These are phyloP conservation scores for Sphaerulina vaccinii DNA, from an alignment of 2,329 filamentous ascomycete genomes.

Conservation along the genomic window DNA sequence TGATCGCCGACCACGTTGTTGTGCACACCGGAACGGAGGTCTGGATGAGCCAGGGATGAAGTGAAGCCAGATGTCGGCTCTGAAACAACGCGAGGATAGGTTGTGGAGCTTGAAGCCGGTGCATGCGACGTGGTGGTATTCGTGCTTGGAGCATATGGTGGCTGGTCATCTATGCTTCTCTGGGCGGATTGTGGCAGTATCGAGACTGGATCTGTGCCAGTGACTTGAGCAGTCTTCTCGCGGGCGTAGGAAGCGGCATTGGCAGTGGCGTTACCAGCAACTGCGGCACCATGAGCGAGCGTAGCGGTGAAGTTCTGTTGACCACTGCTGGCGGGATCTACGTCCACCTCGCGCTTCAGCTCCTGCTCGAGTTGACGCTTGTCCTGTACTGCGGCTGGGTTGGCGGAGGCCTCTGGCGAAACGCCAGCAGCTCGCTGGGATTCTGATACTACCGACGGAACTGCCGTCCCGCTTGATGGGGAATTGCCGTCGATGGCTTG, in stretches of 20 bases:
- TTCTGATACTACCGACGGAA: slow-evolving; percentile 66
- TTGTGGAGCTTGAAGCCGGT: neutral
- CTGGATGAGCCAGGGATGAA: neutral
- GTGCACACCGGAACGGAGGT: slow-evolving; percentile 10
- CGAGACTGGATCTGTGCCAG: slow-evolving; percentile 50
- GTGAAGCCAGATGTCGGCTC: neutral
- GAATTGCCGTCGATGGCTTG: slow-evolving; percentile 33
- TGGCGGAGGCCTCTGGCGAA: slow-evolving; percentile 65
- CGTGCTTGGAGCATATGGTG: too few species aligned
- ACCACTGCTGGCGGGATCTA: slow-evolving; percentile 11
- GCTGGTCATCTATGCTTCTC: slow-evolving; percentile 32
- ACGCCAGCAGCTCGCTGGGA: slow-evolving; percentile 66
- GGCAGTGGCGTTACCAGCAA: slow-evolving; percentile 41
- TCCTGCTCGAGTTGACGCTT: slow-evolving; percentile 63
- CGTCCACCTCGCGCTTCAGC: slow-evolving; percentile 62
- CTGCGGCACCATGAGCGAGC: slow-evolving; percentile 34
- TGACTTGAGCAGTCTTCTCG: slow-evolving; percentile 38
- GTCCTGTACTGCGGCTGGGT: slow-evolving; percentile 52
- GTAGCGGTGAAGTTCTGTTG: neutral
- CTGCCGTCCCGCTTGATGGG: too few species aligned
- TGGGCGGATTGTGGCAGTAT: slow-evolving; percentile 8
- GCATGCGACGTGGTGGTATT: too few species aligned
- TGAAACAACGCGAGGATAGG: neutral
- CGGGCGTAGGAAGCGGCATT: slow-evolving; percentile 38
- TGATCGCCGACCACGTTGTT: slow-evolving; percentile 13